Base-by-base conservation (phyloP, 805 yeast species). In the Hemisphaericaspora nanyangensis region DNA sequence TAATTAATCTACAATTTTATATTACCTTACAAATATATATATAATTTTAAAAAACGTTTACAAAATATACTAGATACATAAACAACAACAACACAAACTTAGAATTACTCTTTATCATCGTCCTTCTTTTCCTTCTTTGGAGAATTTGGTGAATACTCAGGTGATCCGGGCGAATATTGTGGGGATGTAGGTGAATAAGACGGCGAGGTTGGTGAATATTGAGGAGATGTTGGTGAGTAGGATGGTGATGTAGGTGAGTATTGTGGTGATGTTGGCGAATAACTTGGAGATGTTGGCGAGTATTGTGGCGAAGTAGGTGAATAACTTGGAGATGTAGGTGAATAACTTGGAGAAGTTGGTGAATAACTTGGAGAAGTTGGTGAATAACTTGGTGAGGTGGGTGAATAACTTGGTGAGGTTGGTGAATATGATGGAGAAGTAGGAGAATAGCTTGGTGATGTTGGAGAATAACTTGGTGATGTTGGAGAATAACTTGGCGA, bases 401-500 rank as follows among this genome's bases (percentile, higher is more conserved):
- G 88, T 0, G 80, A 69, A 50, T 82, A 85, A 4, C 64, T 49
- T 50, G 77, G 76, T 3, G 71, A 70, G 0, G 77, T 69, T 29
- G 79, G 77, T 2, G 73, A 63, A 45, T 75, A 74, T 12, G 70
- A 53, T 50, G 95, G 93, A 0, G 88, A 79, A 0, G 90, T 82
- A 38, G 93, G 93, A 0, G 78, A 66, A 55, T 80, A 80, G 5
- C 60, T 48, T 43, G 87, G 86, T 4, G 80, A 71, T 0, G 86
- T 79, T 36, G 86, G 85, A 0, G 76, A 65, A 56, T 80, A 77
- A 18, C 58, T 45, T 49, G 93, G 91, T 5, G 86, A 79, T 1
- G 93, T 85, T 34, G 95, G 95, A 1, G 82, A 73, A 61, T 87
- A 87, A 1, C 65, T 50, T 44, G 96, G 97, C 0, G 91, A 82